A percentile compares a stretch with the other conserved stretches of the same genome.
phyloP scores from a whole-genome alignment of 257 asterid genomes.

The Cinchona pubescens region DNA sequence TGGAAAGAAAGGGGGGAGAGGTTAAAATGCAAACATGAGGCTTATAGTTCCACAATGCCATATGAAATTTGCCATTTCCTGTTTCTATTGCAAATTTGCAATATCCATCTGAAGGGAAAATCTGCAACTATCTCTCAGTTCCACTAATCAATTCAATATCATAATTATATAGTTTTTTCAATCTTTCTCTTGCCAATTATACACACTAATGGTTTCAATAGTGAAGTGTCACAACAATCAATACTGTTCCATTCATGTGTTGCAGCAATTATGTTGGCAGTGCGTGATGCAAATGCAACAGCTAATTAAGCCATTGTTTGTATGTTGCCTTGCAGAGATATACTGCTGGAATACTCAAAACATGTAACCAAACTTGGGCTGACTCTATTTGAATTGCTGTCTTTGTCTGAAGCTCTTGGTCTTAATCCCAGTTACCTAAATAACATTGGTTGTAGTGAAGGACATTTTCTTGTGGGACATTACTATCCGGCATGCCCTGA shows the following conservation, averaged over 20 bases:
- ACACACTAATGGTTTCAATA: background rate
- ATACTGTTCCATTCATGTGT: no score
- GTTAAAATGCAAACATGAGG: background rate
- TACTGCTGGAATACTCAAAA: slow-evolving; percentile 29
- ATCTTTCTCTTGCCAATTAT: background rate
- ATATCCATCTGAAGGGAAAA: background rate
- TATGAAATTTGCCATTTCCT: no score
- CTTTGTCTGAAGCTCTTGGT: slow-evolving; percentile 44
- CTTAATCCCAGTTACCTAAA: slow-evolving; percentile 19
- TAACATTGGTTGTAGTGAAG: slow-evolving; percentile 30
- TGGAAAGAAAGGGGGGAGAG: no score
- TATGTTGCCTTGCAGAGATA: no score
- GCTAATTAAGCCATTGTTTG: no score
- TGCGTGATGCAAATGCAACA: no score
- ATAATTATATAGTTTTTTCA: no score
- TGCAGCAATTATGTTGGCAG: no score
- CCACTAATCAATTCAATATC: background rate
- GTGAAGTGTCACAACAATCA: no score
- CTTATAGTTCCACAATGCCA: no score
- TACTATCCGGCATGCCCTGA: slow-evolving; percentile 52
- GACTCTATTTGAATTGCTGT: slow-evolving; percentile 25
- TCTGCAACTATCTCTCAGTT: background rate
- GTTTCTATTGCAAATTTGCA: background rate
- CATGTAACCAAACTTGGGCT: slow-evolving; percentile 26
- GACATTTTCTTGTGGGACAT: slow-evolving; percentile 22